phyloP scores from a whole-genome alignment of 441 rosid species.

The Euphorbia schlechtendalii region DNA sequence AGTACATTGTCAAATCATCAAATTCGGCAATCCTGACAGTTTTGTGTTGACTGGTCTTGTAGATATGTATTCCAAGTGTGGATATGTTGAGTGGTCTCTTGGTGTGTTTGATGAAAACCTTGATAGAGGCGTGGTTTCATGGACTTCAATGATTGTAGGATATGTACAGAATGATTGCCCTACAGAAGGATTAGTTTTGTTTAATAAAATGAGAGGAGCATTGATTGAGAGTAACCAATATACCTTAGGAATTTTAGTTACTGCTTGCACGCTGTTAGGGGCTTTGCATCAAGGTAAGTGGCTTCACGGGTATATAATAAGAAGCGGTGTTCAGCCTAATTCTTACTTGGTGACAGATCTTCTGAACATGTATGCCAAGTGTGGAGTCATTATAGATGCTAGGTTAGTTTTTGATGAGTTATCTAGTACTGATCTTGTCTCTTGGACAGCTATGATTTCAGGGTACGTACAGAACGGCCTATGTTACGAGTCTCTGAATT shows the following conservation, averaged over 20 bases:
- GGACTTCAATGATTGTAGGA: slow-evolving; percentile 58
- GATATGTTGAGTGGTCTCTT: slow-evolving; percentile 34
- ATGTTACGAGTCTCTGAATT: slow-evolving; percentile 47
- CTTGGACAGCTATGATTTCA: slow-evolving; percentile 52
- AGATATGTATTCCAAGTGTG: slow-evolving; percentile 49
- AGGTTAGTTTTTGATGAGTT: slow-evolving; percentile 32
- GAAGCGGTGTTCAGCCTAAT: slow-evolving; percentile 35
- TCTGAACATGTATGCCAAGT: slow-evolving; percentile 50
- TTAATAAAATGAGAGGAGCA: slow-evolving; percentile 36
- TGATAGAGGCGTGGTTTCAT: slow-evolving; percentile 42
- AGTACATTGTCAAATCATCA: slow-evolving; percentile 42
- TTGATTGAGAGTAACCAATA: slow-evolving; percentile 39
- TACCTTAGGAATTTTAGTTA: slow-evolving; percentile 31
- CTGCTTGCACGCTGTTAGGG: slow-evolving; percentile 38
- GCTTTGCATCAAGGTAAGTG: slow-evolving; percentile 58
- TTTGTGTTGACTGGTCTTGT: slow-evolving; percentile 49
- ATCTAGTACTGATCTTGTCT: slow-evolving; percentile 34
- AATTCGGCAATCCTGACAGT: slow-evolving; percentile 38
- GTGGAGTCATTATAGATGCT: slow-evolving; percentile 42
- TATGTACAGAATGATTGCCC: slow-evolving; percentile 44
- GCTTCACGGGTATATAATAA: slow-evolving; percentile 40
- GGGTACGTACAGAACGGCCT: slow-evolving; percentile 46
- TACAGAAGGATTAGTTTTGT: slow-evolving; percentile 38
- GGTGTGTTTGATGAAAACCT: slow-evolving; percentile 32
- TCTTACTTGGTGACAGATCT: slow-evolving; percentile 42